Evolutionary conservation across 1,284 basidiomycete genomes (phyloP).

Genomic region (Sphagnurus paluster): DNA sequence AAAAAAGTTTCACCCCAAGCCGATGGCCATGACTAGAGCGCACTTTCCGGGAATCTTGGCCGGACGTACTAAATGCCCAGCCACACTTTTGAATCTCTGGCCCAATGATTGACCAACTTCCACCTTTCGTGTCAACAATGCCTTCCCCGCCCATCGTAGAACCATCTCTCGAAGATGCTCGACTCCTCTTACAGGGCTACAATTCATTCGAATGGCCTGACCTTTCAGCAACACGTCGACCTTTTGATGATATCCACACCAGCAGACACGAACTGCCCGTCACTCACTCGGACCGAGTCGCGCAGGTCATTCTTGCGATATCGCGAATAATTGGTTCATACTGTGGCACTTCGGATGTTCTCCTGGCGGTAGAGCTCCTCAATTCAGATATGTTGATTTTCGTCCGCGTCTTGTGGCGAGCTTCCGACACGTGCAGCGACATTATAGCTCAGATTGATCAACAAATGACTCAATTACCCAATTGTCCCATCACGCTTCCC

Average conservation of each 20-base stretch:
- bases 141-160: neutral
- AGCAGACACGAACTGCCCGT: neutral
- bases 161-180: neutral
- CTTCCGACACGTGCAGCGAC: constrained; percentile 33
- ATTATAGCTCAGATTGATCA: constrained; percentile 23
- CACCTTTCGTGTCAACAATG: neutral
- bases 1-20: neutral
- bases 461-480: constrained; percentile 16
- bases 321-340: constrained; percentile 40
- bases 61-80: constrained; percentile 3
- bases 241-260: constrained; percentile 11
- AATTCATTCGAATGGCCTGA: constrained; percentile 34
- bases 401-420: constrained; percentile 37
- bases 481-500: constrained; percentile 14
- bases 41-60: neutral
- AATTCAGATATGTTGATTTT: constrained; percentile 20
- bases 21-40: neutral
- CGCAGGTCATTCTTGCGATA: constrained; percentile 29
- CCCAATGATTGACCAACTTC: neutral
- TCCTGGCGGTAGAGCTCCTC: constrained; percentile 31
- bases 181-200: constrained; percentile 28
- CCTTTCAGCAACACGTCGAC: constrained; percentile 32
- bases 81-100: too few relatives aligned
- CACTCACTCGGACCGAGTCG: neutral
- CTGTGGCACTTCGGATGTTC: constrained; percentile 37